Percentiles rank a stretch among this genome's conserved stretches.
phyloP scores from a whole-genome alignment of 2,329 filamentous ascomycete genomes.

The Nothopassalora personata region DNA sequence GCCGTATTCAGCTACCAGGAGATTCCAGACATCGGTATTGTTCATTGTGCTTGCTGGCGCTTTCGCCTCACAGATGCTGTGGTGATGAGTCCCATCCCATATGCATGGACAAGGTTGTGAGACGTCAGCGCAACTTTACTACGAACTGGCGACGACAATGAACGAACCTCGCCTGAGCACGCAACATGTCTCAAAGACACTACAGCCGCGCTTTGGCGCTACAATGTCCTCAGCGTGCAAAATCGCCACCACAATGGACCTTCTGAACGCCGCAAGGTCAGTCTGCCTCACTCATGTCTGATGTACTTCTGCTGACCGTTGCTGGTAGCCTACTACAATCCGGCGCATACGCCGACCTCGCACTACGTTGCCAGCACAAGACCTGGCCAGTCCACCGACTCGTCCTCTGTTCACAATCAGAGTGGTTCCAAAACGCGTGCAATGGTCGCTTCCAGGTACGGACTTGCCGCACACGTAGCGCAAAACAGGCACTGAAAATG shows the following conservation, averaged over 20 bases:
- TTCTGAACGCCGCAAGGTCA: too few relatives aligned
- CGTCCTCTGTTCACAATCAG: not conserved
- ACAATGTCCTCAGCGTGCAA: too few relatives aligned
- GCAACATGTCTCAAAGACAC: too few relatives aligned
- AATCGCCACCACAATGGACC: too few relatives aligned
- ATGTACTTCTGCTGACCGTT: not conserved
- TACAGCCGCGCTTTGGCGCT: too few relatives aligned
- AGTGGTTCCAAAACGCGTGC: not conserved
- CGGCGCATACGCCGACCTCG: not conserved
- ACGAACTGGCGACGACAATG: not conserved
- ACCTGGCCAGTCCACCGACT: not conserved
- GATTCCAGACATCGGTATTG: not conserved
- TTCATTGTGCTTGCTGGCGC: not conserved
- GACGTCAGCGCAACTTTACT: not conserved
- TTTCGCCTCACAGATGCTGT: not conserved
- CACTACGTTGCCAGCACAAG: not conserved
- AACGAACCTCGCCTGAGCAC: not conserved
- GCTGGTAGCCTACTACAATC: not conserved
- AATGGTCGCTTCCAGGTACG: not conserved
- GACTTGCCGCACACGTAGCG: too few relatives aligned
- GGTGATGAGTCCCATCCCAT: not conserved
- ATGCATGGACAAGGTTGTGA: not conserved
- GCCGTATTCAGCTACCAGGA: not conserved
- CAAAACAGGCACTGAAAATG: too few relatives aligned
- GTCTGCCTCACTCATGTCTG: not conserved